Conservation (phyloP, 345 rosid genomes). For the Excoecaria cochinchinensis region DNA sequence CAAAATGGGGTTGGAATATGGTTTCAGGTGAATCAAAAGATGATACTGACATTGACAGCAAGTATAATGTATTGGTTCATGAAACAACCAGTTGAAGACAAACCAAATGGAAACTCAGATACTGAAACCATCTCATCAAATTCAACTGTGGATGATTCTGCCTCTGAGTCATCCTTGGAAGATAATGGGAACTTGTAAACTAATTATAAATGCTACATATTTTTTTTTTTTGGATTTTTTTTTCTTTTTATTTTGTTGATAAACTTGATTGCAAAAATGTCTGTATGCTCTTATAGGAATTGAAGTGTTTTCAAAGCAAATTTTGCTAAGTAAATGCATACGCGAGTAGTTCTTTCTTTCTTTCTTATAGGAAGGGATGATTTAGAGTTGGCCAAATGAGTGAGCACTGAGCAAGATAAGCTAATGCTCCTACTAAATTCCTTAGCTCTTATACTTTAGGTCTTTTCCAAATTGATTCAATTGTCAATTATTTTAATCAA, state of each 20-base stretch:
- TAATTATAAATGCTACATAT: neutral
- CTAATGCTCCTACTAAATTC: too few relatives aligned
- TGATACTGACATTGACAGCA: slow-evolving; percentile 90
- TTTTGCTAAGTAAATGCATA: slow-evolving; percentile 39
- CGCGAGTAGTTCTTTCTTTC: slow-evolving; percentile 32
- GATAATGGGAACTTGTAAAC: slow-evolving; percentile 41
- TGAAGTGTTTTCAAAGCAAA: slow-evolving; percentile 32
- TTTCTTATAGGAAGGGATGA: too few relatives aligned
- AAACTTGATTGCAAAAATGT: slow-evolving; percentile 36
- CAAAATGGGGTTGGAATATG: too few relatives aligned
- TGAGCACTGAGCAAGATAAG: too few relatives aligned
- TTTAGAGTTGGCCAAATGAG: too few relatives aligned
- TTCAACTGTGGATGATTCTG: slow-evolving; percentile 80
- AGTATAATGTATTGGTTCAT: slow-evolving; percentile 92
- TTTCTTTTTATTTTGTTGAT: neutral
- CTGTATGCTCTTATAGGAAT: slow-evolving; percentile 22
- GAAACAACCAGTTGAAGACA: slow-evolving; percentile 70
- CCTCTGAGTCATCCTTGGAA: slow-evolving; percentile 72
- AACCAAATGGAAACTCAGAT: slow-evolving; percentile 59
- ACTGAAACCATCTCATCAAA: slow-evolving; percentile 68
- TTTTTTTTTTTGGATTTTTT: neutral
- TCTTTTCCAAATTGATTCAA: too few relatives aligned
- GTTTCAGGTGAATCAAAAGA: slow-evolving; percentile 91
- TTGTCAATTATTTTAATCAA: too few relatives aligned
- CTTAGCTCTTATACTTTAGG: too few relatives aligned